Evolutionary conservation across 2,329 filamentous ascomycete species (phyloP), one percentile per base, ranked within the genome.

Genomic region (Pseudopyrenochaeta lycopersici): DNA sequence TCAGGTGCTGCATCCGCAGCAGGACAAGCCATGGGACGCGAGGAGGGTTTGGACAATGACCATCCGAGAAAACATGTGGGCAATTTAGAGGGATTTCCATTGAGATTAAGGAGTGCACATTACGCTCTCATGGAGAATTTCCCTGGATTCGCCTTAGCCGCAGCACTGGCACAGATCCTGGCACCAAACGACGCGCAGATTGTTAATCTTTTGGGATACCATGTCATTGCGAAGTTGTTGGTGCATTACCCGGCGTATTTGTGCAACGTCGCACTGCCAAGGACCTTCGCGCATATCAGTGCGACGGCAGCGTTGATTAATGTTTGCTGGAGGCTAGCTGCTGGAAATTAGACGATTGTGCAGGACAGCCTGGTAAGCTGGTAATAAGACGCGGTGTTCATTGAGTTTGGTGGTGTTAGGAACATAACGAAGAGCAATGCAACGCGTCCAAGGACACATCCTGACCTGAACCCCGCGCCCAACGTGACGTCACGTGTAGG

Each of bases 111-210:
- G 14, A 66, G 63, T 29, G 62, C 63, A 12, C 63, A 66, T 38
- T 63, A 64, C 46, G 62, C 62, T 29, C 21, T 66, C 2, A 54
- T 66, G 60, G 63, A 66, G 36, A 66, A 64, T 35, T 66, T 66
- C n/a, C 63, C 62, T 4, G 63, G 59, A 3, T 66, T 66, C 21
- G 63, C 63, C 1, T 51, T 66, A 2, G 57, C 63, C 12, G 63
- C 63, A 2, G 62, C 63, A n/a, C 49, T 66, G 7, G 55, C 63
- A 2, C 63, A 66, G 18, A 33, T 66, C 15, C 50, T 64, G n/a
- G 60, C 63, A 2, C 62, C 62, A 1, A 61, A 50, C 9, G 63
- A 66, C 33, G 55, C 60, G n/a, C 63, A 66, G 38, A 53, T 66
- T 17, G 58, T 66, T 1, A 66, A 64, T 44, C 12, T 66, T 15